Conservation (phyloP, 2,329 filamentous ascomycete species). For the Acrodontium crateriforme region DNA sequence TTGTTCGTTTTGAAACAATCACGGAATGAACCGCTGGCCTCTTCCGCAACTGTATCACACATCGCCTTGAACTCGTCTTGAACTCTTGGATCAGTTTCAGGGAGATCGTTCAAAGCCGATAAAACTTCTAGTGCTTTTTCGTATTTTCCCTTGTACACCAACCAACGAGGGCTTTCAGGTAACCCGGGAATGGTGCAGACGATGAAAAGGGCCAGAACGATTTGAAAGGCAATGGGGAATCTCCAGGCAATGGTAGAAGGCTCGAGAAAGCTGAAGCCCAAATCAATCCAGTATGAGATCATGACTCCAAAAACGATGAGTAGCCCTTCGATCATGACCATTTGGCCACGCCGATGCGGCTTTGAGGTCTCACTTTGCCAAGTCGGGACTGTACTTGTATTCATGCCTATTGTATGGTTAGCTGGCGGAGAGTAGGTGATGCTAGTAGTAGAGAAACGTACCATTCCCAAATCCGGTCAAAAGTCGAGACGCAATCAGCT, state of each 20-base stretch:
- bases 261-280: constrained; percentile 26
- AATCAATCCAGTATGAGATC: constrained; percentile 38
- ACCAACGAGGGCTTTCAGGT: constrained; percentile 45
- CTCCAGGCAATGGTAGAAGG: constrained; percentile 37
- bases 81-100: constrained; percentile 31
- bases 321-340: constrained; percentile 41
- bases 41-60: constrained; percentile 39
- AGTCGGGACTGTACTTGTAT: constrained; percentile 38
- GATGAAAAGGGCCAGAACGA: constrained; percentile 41
- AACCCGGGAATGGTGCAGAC: constrained; percentile 34
- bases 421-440: too few relatives aligned
- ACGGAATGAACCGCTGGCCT: constrained; percentile 17
- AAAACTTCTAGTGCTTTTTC: constrained; percentile 37
- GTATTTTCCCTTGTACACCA: constrained; percentile 42
- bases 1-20: constrained; percentile 19
- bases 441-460: constrained; percentile 31
- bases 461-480: constrained; percentile 41
- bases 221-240: constrained; percentile 43
- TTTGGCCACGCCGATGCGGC: constrained; percentile 35
- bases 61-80: constrained; percentile 37
- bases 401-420: constrained; percentile 32
- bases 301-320: constrained; percentile 39
- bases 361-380: constrained; percentile 40
- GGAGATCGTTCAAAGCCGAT: constrained; percentile 32
- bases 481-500: constrained; percentile 39